Base-by-base conservation (phyloP, 192 early-diverging fungal species). In the Backusella morwellensis region DNA sequence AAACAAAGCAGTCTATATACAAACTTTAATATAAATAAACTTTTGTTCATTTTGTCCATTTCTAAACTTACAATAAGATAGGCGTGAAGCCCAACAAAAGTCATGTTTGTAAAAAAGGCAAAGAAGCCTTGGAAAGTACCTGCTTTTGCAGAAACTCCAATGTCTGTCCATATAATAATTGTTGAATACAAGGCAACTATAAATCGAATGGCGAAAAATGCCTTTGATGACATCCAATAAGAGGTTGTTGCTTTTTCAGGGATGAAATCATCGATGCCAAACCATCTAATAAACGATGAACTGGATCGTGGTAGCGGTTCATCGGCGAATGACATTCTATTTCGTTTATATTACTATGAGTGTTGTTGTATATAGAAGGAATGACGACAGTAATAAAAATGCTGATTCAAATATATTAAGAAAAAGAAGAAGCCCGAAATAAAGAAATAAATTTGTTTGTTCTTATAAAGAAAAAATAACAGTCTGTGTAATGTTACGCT, bases 211-310 rank as follows among this genome's bases (percentile, higher is more conserved):
- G 35, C 15, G n/a, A 78, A 67, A 29, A 82, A 69, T 36, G 72
- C 72, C 41, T 54, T 69, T 26, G 70, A 34, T 7, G 77, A 75
- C 9, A 82, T 59, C 47, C 72, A 82, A 59, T 82, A 32, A 2
- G 81, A 82, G 1, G 81, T 82, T 32, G 78, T 71, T 19, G 81
- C 81, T 40, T 71, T 26, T 47, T 82, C 81, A 32, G 81, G 81
- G 23, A 74, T 70, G 42, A 82, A 82, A 35, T 78, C 73, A 66
- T 82, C 81, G 34, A 82, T 41, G 9, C 73, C 73, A 67, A 82
- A 78, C 76, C 76, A 82, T 26, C 70, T 50, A 32, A 80, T 41
- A 21, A 75, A n/a, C 3, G 70, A 12, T 36, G 44, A 47, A 8
- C 14, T 68, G 14, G 52, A 74, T 54, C 34, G 4, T 35, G 50